phyloP scores from a whole-genome alignment of 768 basidiomycete genomes.

The Lactifluus echinatus region DNA sequence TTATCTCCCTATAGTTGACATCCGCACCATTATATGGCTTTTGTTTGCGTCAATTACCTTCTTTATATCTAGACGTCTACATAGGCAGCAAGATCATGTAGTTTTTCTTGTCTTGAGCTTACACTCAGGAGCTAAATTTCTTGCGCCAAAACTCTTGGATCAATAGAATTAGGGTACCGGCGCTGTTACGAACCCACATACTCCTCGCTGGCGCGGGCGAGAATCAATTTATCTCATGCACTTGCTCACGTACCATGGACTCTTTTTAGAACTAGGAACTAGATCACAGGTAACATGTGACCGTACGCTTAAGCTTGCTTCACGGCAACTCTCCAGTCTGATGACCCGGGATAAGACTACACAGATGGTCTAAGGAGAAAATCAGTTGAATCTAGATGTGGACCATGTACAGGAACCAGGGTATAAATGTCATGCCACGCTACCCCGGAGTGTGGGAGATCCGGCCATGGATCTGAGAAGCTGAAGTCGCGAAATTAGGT shows the following conservation, averaged over 20 bases:
- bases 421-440: neutral
- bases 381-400: neutral
- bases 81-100: no score
- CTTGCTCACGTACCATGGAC: no score
- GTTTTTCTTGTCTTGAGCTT: no score
- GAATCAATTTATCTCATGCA: no score
- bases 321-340: neutral
- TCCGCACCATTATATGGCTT: neutral
- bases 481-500: constrained; percentile 7
- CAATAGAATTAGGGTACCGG: neutral
- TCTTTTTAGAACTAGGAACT: no score
- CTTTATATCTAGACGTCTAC: no score
- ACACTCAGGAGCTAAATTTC: neutral
- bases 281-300: neutral
- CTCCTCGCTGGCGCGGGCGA: no score
- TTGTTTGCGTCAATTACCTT: neutral
- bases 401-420: neutral
- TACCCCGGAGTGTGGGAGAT: neutral
- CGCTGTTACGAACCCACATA: neutral
- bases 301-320: no score
- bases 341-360: neutral
- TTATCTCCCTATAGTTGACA: neutral
- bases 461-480: constrained; percentile 14
- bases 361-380: neutral
- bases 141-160: neutral